Conservation (phyloP, 192 early-diverging fungal genomes). For the Spizellomyces punctatus region DNA sequence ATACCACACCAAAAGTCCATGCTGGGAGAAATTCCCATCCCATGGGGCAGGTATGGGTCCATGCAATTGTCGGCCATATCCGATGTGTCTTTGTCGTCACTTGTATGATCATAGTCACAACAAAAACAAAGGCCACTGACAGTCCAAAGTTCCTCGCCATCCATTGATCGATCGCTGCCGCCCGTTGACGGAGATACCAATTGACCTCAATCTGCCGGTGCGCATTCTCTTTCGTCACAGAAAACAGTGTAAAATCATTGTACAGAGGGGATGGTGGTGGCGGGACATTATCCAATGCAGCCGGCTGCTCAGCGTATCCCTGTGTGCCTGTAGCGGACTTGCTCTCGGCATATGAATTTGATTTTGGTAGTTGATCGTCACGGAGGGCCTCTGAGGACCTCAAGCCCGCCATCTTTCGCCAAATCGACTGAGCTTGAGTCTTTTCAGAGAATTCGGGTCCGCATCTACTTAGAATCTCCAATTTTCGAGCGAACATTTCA, state of each 20-base stretch:
- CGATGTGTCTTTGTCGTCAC: neutral
- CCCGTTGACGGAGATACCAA: slow-evolving; percentile 5
- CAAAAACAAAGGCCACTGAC: neutral
- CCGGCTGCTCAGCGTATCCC: neutral
- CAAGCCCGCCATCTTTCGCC: neutral
- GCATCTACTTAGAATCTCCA: neutral
- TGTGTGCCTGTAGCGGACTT: neutral
- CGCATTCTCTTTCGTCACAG: neutral
- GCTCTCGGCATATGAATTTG: neutral
- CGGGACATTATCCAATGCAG: neutral
- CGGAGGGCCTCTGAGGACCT: neutral
- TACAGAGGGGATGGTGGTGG: neutral
- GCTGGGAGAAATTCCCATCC: slow-evolving; percentile 2
- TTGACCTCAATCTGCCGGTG: slow-evolving; percentile 4
- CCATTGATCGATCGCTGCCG: neutral
- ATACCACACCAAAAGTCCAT: neutral
- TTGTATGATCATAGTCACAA: neutral
- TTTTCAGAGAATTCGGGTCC: neutral
- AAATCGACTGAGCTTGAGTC: neutral
- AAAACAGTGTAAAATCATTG: neutral
- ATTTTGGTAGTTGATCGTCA: neutral
- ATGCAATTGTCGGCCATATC: neutral
- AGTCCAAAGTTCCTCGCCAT: neutral
- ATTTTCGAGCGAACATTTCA: neutral
- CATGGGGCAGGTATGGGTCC: neutral